Conservation (phyloP, 1,284 basidiomycete species). For the Moesziomyces parantarcticus region DNA sequence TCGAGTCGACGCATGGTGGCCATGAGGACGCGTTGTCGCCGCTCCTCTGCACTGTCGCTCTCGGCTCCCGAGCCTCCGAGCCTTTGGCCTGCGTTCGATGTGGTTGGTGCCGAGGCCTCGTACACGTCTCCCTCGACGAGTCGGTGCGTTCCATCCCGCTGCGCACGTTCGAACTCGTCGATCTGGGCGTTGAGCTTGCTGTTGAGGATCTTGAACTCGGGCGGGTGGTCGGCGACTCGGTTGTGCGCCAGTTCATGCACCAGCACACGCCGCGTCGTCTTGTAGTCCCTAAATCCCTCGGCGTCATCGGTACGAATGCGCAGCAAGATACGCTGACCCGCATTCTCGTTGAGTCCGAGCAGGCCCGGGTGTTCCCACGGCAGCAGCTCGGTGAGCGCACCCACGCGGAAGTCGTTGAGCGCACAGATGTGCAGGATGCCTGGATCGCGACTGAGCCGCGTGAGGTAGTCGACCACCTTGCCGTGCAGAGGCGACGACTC, state of each 20-base stretch:
- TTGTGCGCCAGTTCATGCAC: conserved; percentile 65
- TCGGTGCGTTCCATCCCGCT: conserved; percentile 26
- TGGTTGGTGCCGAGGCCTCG: conserved; percentile 21
- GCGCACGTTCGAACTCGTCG: conserved; percentile 44
- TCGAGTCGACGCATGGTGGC: conserved; percentile 54
- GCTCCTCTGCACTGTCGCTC: conserved; percentile 19
- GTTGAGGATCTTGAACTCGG: conserved; percentile 63
- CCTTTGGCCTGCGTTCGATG: conserved; percentile 1
- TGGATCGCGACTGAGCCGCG: conserved; percentile 47
- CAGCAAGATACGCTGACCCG: conserved; percentile 55
- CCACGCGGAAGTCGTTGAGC: conserved; percentile 52
- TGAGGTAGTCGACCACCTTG: conserved; percentile 45
- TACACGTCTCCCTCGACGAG: conserved; percentile 48
- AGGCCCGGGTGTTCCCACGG: conserved; percentile 60
- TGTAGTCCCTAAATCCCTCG: conserved; percentile 61
- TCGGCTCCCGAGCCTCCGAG: conserved; percentile 8
- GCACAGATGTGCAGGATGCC: conserved; percentile 61
- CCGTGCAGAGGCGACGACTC: conserved; percentile 23
- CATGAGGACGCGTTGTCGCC: conserved; percentile 37
- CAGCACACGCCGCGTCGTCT: conserved; percentile 57
- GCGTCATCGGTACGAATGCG: conserved; percentile 61
- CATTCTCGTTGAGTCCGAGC: conserved; percentile 62
- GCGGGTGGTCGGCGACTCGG: conserved; percentile 56
- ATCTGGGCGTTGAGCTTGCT: conserved; percentile 61
- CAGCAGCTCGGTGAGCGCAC: conserved; percentile 57